These are phyloP conservation scores for Phytophthora fragariaefolia DNA, from an alignment of 352 stramenopile genomes.

Conservation along the genomic window DNA sequence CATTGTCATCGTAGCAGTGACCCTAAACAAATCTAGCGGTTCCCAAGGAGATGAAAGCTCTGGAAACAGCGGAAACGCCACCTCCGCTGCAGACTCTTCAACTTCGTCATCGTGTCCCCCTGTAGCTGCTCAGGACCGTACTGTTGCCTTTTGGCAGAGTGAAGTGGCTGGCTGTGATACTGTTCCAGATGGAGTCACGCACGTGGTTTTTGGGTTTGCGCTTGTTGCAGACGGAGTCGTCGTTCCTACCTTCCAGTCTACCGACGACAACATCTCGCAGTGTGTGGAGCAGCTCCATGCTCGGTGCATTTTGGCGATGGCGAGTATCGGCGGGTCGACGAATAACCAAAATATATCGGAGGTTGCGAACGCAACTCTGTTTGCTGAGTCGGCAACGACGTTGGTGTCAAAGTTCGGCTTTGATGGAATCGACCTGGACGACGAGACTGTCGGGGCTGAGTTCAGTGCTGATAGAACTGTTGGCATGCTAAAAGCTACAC, in stretches of 20 bases:
- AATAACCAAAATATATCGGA: constrained; percentile 72
- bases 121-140: constrained; percentile 57
- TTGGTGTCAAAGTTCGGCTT: constrained; percentile 75
- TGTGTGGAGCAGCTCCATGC: constrained; percentile 65
- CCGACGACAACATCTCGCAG: constrained; percentile 54
- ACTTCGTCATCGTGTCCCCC: constrained; percentile 26
- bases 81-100: constrained; percentile 8
- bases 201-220: constrained; percentile 81
- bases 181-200: constrained; percentile 73
- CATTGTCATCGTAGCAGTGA: constrained; percentile 49
- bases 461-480: constrained; percentile 62
- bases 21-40: constrained; percentile 35
- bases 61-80: constrained; percentile 16
- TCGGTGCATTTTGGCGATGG: constrained; percentile 68
- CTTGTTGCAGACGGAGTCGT: constrained; percentile 60
- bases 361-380: constrained; percentile 46
- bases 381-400: constrained; percentile 55
- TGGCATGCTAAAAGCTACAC: constrained; percentile 54
- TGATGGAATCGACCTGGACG: constrained; percentile 75
- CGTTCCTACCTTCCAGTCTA: constrained; percentile 64
- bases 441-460: constrained; percentile 69
- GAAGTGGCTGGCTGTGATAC: constrained; percentile 77
- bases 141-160: constrained; percentile 83
- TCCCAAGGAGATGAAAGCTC: constrained; percentile 2
- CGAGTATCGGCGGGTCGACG: constrained; percentile 72